A percentile compares a stretch with the other conserved stretches of the same genome.
These are phyloP conservation scores for Stenocarpella maydis DNA, from an alignment of 2,329 filamentous ascomycete genomes.

Conservation along the genomic window DNA sequence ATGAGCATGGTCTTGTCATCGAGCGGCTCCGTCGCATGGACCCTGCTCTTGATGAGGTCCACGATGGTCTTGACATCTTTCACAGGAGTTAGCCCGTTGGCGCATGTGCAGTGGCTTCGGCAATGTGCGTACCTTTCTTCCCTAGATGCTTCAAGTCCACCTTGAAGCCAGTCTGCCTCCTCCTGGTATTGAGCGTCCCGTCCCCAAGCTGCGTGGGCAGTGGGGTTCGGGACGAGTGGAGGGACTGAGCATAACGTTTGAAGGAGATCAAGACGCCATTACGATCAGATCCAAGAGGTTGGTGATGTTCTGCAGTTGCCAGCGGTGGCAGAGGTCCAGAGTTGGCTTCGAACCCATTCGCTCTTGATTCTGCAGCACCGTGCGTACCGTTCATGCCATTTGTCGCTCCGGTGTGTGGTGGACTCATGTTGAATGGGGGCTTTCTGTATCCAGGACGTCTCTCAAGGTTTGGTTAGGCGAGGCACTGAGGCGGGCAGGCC, in stretches of 20 bases:
- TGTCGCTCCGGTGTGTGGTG: neutral
- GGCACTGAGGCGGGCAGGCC: neutral
- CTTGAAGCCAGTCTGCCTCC: constrained; percentile 59
- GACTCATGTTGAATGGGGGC: neutral
- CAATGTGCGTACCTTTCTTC: constrained; percentile 49
- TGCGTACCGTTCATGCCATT: constrained; percentile 2
- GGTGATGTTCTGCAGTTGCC: constrained; percentile 35
- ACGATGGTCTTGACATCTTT: constrained; percentile 70
- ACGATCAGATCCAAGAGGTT: constrained; percentile 41
- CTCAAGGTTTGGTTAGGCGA: neutral
- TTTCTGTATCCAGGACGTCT: neutral
- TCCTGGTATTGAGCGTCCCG: constrained; percentile 62
- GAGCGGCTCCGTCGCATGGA: constrained; percentile 67
- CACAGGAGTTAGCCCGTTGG: constrained; percentile 33
- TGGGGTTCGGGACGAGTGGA: constrained; percentile 64
- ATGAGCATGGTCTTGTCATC: constrained; percentile 83
- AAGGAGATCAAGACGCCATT: constrained; percentile 47
- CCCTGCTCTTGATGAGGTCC: constrained; percentile 67
- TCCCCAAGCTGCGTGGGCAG: constrained; percentile 70
- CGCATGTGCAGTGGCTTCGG: neutral
- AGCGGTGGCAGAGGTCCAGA: constrained; percentile 33
- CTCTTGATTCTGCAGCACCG: neutral
- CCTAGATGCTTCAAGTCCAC: constrained; percentile 66
- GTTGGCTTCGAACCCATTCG: constrained; percentile 32
- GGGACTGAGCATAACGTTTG: constrained; percentile 45